phyloP scores from a whole-genome alignment of 306 rosid genomes.

The Citrullus amarus region DNA sequence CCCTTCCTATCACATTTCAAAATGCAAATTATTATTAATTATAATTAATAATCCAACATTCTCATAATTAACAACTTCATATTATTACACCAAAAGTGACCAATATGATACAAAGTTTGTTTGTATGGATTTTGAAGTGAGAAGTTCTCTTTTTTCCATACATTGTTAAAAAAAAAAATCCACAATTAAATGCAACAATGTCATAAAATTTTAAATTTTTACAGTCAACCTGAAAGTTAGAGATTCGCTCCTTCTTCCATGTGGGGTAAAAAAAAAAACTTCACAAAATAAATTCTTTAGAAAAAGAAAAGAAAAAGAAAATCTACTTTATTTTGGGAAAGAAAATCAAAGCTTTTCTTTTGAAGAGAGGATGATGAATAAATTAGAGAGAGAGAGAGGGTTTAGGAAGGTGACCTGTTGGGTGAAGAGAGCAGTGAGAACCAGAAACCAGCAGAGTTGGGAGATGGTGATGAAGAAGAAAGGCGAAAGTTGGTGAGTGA shows the following conservation, averaged over 20 bases:
- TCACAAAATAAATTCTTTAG: no score
- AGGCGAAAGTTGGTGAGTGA: not conserved
- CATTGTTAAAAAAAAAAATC: no score
- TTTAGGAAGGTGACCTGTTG: slow-evolving; percentile 25
- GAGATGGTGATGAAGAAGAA: not conserved
- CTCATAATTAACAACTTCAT: not conserved
- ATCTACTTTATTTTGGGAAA: not conserved
- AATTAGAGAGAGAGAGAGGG: not conserved
- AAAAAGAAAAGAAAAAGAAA: no score
- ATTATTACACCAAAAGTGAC: not conserved
- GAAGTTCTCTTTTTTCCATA: no score
- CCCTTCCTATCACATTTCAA: slow-evolving; percentile 15
- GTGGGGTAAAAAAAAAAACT: no score
- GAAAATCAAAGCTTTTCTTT: not conserved
- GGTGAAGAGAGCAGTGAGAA: slow-evolving; percentile 40
- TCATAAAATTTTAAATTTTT: no score
- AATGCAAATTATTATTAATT: not conserved
- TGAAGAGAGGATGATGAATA: not conserved
- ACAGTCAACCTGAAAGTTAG: no score
- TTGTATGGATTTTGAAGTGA: no score
- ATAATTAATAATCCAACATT: not conserved
- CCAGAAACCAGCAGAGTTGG: slow-evolving; percentile 50
- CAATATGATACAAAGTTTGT: no score
- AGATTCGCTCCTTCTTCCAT: no score
- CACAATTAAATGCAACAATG: no score